Conservation (phyloP, 495 filamentous ascomycete species). For the Aspergillus sparsus region DNA sequence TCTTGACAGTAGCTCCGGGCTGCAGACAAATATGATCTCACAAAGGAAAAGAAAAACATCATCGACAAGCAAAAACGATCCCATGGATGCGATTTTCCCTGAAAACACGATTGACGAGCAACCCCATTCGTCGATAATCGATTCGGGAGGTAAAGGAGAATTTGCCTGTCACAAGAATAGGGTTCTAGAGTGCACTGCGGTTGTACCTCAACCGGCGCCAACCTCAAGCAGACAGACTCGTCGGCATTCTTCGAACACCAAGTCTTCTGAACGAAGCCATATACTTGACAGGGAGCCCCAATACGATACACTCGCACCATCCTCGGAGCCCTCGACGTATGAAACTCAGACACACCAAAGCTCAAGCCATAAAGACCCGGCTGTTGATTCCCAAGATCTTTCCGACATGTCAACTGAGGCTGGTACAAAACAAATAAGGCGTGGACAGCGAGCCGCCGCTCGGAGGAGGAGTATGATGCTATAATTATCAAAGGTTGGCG, state of each 20-base stretch:
- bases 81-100: background rate
- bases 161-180: background rate
- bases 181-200: background rate
- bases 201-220: slow-evolving; percentile 16
- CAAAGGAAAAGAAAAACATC: slow-evolving; percentile 38
- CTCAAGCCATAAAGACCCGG: background rate
- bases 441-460: slow-evolving; percentile 40
- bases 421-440: slow-evolving; percentile 21
- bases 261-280: slow-evolving; percentile 12
- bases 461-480: slow-evolving; percentile 57
- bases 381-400: background rate
- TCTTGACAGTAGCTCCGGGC: slow-evolving; percentile 13
- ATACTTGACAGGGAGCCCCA: slow-evolving; percentile 13
- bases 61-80: slow-evolving; percentile 22
- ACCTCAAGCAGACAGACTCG: slow-evolving; percentile 32
- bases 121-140: background rate
- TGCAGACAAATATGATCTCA: slow-evolving; percentile 27
- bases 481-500: slow-evolving; percentile 24
- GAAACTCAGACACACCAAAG: background rate
- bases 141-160: slow-evolving; percentile 7
- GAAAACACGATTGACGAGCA: background rate
- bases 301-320: slow-evolving; percentile 3
- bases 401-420: slow-evolving; percentile 14
- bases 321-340: background rate
- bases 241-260: slow-evolving; percentile 45